These are phyloP conservation scores for Pestalotiopsis sp. DNA, from an alignment of 2,329 filamentous ascomycete species.

Conservation along the genomic window DNA sequence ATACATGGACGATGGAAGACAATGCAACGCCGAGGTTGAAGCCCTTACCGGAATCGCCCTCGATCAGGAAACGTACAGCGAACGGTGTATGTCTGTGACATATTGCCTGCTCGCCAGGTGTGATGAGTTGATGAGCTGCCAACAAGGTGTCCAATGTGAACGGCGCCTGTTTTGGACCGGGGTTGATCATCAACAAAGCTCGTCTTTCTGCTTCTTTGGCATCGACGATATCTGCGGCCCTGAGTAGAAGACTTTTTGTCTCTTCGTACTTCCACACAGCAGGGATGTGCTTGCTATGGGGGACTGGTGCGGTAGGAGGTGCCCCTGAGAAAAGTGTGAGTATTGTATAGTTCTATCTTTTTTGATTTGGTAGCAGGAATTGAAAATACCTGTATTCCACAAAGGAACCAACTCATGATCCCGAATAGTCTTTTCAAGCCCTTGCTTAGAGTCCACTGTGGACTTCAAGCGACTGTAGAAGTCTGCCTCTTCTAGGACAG, in stretches of 20 bases:
- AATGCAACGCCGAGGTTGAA: slow-evolving; percentile 47
- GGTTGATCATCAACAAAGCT: slow-evolving; percentile 6
- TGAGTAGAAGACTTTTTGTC: background rate
- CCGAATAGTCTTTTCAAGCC: background rate
- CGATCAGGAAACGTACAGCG: slow-evolving; percentile 58
- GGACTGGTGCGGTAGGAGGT: background rate
- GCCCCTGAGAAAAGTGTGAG: background rate
- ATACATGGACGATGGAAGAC: background rate
- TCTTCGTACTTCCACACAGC: slow-evolving; percentile 3
- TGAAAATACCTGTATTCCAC: slow-evolving; percentile 4
- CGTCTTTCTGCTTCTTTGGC: slow-evolving; percentile 1
- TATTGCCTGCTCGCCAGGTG: slow-evolving; percentile 53
- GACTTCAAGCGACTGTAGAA: background rate
- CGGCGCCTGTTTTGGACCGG: slow-evolving; percentile 38
- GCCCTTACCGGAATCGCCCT: slow-evolving; percentile 55
- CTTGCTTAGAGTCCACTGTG: background rate
- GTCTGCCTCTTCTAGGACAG: background rate
- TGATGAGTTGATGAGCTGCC: slow-evolving; percentile 56
- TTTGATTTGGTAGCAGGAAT: background rate
- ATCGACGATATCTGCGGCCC: background rate
- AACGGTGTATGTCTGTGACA: slow-evolving; percentile 58
- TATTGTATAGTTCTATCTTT: background rate
- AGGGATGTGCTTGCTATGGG: background rate
- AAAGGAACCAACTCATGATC: background rate
- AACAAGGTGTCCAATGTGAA: slow-evolving; percentile 59